Conservation (phyloP, 1,139 yeast genomes). For the Kodamaea alishanica region DNA sequence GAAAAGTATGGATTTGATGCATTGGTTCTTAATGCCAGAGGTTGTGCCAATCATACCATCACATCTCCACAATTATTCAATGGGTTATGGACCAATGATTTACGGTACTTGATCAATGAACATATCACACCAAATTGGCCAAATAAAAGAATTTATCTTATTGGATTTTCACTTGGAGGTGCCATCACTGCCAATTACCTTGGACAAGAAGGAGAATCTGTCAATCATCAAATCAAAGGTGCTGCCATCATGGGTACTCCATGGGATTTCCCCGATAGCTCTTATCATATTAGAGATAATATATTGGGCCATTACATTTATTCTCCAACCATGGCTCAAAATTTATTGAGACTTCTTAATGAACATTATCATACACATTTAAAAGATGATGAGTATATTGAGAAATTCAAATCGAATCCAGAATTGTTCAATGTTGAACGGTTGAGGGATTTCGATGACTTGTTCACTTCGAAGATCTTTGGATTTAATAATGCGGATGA, state of each 20-base stretch:
- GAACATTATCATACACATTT: conserved; percentile 40
- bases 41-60: conserved; percentile 57
- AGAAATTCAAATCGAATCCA: conserved; percentile 32
- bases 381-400: conserved; percentile 23
- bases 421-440: conserved; percentile 28
- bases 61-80: conserved; percentile 58
- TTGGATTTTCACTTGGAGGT: conserved; percentile 68
- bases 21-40: conserved; percentile 54
- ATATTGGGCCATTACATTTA: conserved; percentile 46
- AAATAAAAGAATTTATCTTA: conserved; percentile 44
- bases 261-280: conserved; percentile 70
- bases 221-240: conserved; percentile 39
- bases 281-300: conserved; percentile 39
- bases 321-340: conserved; percentile 53
- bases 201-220: conserved; percentile 58
- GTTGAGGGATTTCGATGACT: conserved; percentile 61
- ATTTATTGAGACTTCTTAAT: conserved; percentile 40
- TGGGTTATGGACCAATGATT: conserved; percentile 62
- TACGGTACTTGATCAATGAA: conserved; percentile 50
- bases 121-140: conserved; percentile 46
- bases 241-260: conserved; percentile 64
- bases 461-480: conserved; percentile 67
- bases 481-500: conserved; percentile 70
- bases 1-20: conserved; percentile 45
- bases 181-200: conserved; percentile 73